Evolutionary conservation across 768 basidiomycete genomes (phyloP).

Genomic region (Gyrodon lividus): DNA sequence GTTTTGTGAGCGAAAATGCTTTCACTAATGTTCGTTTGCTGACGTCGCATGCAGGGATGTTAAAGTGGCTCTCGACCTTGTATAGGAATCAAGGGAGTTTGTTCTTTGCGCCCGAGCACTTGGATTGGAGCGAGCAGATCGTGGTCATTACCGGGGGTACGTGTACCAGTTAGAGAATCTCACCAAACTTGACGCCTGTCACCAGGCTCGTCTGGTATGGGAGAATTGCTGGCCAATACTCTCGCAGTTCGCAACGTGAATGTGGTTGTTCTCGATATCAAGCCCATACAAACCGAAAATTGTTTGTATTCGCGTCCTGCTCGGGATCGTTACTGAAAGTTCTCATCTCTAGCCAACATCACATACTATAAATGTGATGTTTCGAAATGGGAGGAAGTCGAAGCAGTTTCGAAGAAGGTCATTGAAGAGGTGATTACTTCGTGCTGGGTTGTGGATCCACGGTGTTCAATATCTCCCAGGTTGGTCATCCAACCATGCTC

Average conservation of each 20-base stretch:
- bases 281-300: conserved; percentile 74
- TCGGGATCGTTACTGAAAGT: neutral
- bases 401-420: conserved; percentile 69
- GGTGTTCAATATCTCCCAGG: conserved; percentile 39
- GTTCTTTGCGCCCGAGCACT: conserved; percentile 53
- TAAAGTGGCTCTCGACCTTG: conserved; percentile 67
- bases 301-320: conserved; percentile 41
- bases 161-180: conserved; percentile 14
- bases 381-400: conserved; percentile 83
- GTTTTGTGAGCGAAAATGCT: conserved; percentile 57
- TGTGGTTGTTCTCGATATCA: conserved; percentile 84
- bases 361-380: conserved; percentile 89
- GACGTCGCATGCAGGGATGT: conserved; percentile 47
- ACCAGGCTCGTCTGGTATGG: conserved; percentile 84
- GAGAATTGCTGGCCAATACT: conserved; percentile 84
- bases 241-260: conserved; percentile 78
- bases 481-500: conserved; percentile 85
- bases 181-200: neutral
- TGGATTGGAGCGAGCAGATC: conserved; percentile 89
- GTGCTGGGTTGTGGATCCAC: neutral
- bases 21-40: neutral
- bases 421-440: conserved; percentile 63
- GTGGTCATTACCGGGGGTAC: conserved; percentile 89
- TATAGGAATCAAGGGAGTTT: conserved; percentile 75
- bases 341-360: conserved; percentile 60